phyloP scores from a whole-genome alignment of 73 alveolate species.

The Blepharisma japonicum region DNA sequence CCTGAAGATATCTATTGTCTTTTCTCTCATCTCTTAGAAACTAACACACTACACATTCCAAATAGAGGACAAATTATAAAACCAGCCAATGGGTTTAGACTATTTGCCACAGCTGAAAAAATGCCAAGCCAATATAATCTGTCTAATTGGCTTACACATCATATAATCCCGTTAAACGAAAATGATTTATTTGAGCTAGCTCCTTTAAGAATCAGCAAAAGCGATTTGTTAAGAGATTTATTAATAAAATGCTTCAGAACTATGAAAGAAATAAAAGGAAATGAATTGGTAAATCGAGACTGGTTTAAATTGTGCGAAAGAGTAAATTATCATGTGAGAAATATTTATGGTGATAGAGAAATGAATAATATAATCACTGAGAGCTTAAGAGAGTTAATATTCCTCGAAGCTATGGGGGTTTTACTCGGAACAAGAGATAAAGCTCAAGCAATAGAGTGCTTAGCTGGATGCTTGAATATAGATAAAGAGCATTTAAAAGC shows the following conservation, averaged over 20 bases:
- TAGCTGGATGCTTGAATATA: neutral
- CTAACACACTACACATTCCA: neutral
- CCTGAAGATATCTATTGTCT: constrained; percentile 32
- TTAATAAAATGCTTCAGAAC: no score
- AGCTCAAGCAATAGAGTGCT: neutral
- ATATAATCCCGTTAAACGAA: no score
- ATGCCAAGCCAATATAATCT: no score
- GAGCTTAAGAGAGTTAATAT: neutral
- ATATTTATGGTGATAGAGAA: no score
- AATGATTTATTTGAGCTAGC: no score
- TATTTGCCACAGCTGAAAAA: constrained; percentile 45
- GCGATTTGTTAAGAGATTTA: no score
- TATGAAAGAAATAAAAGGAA: no score
- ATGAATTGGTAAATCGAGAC: no score
- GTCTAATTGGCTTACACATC: no score
- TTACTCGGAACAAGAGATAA: neutral
- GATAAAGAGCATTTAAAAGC: neutral
- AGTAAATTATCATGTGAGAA: no score
- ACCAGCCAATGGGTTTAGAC: constrained; percentile 56
- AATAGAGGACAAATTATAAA: constrained; percentile 15
- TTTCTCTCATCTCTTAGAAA: neutral
- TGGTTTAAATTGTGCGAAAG: no score
- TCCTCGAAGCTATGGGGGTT: neutral
- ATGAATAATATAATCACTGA: neutral
- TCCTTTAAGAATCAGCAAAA: no score